These are phyloP conservation scores for Claviceps pusilla DNA, from an alignment of 2,329 filamentous ascomycete species.

Conservation along the genomic window DNA sequence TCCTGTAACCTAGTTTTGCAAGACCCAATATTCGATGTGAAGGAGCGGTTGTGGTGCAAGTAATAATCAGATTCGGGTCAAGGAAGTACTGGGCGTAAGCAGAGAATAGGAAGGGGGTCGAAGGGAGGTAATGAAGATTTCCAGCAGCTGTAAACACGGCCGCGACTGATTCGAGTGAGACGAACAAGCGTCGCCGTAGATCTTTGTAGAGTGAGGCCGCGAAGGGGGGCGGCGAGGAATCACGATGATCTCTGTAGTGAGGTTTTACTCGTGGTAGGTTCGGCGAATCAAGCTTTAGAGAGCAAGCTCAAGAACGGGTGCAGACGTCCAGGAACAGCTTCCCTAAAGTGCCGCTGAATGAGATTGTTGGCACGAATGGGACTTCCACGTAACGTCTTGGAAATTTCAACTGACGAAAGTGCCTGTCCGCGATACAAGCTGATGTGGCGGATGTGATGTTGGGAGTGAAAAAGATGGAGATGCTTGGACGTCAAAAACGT, in stretches of 20 bases:
- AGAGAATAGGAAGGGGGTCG: neutral
- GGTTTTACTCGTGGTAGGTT: constrained; percentile 1
- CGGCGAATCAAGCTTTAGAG: constrained; percentile 6
- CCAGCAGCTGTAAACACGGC: neutral
- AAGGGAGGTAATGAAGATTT: neutral
- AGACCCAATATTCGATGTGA: neutral
- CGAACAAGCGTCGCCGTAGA: neutral
- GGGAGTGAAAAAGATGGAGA: constrained; percentile 15
- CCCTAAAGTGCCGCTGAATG: constrained; percentile 2
- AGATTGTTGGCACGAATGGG: neutral
- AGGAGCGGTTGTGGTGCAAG: neutral
- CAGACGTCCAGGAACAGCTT: constrained; percentile 26
- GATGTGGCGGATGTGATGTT: constrained; percentile 10
- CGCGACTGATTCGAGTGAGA: neutral
- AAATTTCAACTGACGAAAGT: neutral
- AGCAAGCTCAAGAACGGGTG: constrained; percentile 22
- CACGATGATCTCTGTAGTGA: constrained; percentile 2
- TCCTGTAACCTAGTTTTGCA: constrained; percentile 9
- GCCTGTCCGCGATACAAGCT: constrained; percentile 1
- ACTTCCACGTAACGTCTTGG: no score
- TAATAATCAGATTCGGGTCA: neutral
- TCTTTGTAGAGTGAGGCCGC: neutral
- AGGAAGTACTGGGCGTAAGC: neutral
- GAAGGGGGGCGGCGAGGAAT: neutral
- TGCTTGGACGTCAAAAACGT: constrained; percentile 18